Conservation (phyloP, 768 basidiomycete genomes). For the Coprinopsis strossmayeri region DNA sequence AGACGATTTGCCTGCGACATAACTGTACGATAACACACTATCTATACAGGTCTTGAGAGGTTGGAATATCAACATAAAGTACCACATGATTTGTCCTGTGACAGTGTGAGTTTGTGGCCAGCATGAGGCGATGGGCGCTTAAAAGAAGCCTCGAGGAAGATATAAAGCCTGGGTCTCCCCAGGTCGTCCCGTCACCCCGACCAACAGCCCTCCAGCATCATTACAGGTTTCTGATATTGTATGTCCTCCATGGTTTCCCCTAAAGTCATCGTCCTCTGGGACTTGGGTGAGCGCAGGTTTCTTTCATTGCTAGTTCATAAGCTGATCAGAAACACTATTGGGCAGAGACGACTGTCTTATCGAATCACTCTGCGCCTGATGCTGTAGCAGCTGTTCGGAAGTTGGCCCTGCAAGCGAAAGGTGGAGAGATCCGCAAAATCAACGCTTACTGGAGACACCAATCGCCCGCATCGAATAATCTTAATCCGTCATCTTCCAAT, state of each 20-base stretch:
- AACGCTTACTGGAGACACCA: conserved; percentile 11
- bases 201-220: background rate
- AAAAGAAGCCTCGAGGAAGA: background rate
- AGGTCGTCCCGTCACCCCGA: background rate
- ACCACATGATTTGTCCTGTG: background rate
- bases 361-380: background rate
- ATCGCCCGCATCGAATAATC: background rate
- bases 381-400: conserved; percentile 5
- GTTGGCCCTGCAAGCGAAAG: background rate
- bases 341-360: background rate
- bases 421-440: conserved; percentile 9
- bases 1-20: background rate
- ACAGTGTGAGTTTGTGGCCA: background rate
- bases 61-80: too few relatives aligned
- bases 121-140: background rate
- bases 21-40: too few relatives aligned
- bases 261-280: conserved; percentile 11
- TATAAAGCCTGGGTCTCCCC: background rate
- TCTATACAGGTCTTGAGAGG: too few relatives aligned
- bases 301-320: too few relatives aligned
- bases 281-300: conserved; percentile 11
- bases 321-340: background rate
- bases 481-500: background rate
- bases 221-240: too few relatives aligned
- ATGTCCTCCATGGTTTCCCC: background rate